Evolutionary conservation across 345 rosid genomes (phyloP), one percentile per base, ranked within the genome.

Genomic region (Lenwebbia sp.): DNA sequence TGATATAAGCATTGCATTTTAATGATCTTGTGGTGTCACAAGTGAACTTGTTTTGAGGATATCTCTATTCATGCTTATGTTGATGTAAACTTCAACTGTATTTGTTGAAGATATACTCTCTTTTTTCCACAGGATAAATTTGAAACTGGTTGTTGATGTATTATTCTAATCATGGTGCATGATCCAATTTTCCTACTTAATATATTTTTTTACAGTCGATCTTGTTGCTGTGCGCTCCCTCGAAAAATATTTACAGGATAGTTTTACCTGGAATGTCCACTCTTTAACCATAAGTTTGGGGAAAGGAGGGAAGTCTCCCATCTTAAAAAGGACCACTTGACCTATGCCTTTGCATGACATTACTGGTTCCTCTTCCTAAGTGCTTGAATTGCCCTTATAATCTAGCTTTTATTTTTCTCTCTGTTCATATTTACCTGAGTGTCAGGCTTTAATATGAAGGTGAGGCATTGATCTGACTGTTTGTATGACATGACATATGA

Each of bases 151-250:
- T 65, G 41, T 33, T 65, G 78, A 65, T 33, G 25, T 33, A 65
- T 2, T 33, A 65, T 8, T 33, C 44, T 33, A 65, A 65, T 65
- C 22, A 65, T 65, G 25, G 44, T 33, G 44, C 25, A 65, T 2
- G 44, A 65, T 65, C 25, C 25, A 33, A 65, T 65, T 33, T 33
- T 17, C 78, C 44, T 65, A 33, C 13, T 65, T 65, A 33, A 21
- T 15, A 14, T 14, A 1, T 28, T n/a, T 58, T 58, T 58, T n/a
- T 58, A 1, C 0, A 0, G 70, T n/a, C 1, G 1, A n/a, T 58
- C 70, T n/a, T 58, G 33, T 58, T n/a, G 19, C 37, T 6, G 37
- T 4, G 17, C 17, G 0, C 65, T 58, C 9, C 70, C 41, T 14
- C 17, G 75, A 10, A 62, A 62, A 28, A 62, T 62, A 14, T 3